Evolutionary conservation across 768 basidiomycete genomes (phyloP).

Genomic region (Clitopilus hobsonii): DNA sequence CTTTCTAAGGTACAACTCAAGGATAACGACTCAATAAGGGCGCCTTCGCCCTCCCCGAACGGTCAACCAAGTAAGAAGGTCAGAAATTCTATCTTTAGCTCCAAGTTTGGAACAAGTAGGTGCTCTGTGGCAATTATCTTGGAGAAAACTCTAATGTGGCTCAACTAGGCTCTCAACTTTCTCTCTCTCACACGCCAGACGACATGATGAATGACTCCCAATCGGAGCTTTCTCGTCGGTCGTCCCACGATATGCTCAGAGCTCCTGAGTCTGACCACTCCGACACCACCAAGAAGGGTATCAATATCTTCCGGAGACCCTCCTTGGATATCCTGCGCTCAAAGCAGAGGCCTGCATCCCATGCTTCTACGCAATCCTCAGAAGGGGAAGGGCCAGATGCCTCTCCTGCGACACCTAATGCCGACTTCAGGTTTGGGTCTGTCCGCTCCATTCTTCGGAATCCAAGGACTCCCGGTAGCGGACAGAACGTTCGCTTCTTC

Average conservation of each 20-base stretch:
- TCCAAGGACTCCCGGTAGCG: constrained; percentile 67
- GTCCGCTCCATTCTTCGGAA: constrained; percentile 71
- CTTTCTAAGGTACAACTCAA: constrained; percentile 36
- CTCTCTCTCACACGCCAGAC: constrained; percentile 17
- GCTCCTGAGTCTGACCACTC: constrained; percentile 1
- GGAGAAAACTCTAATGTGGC: not conserved
- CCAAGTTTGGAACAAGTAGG: constrained; percentile 29
- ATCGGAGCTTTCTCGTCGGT: not conserved
- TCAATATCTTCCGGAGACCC: constrained; percentile 15
- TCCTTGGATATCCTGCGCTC: constrained; percentile 30
- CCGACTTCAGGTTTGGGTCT: constrained; percentile 42
- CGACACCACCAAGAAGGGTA: constrained; percentile 15
- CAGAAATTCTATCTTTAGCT: constrained; percentile 32
- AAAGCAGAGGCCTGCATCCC: not conserved
- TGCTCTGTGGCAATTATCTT: constrained; percentile 3
- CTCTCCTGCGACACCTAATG: constrained; percentile 22
- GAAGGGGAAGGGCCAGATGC: constrained; percentile 16
- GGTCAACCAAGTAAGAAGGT: constrained; percentile 47
- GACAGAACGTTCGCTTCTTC: constrained; percentile 78
- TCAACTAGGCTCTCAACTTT: constrained; percentile 26
- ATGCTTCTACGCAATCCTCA: not conserved
- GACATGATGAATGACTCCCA: constrained; percentile 2
- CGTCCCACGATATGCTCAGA: not conserved
- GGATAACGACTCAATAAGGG: constrained; percentile 34
- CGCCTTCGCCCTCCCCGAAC: constrained; percentile 28